phyloP scores from a whole-genome alignment of 306 rosid species.

The Luffa acutangula region DNA sequence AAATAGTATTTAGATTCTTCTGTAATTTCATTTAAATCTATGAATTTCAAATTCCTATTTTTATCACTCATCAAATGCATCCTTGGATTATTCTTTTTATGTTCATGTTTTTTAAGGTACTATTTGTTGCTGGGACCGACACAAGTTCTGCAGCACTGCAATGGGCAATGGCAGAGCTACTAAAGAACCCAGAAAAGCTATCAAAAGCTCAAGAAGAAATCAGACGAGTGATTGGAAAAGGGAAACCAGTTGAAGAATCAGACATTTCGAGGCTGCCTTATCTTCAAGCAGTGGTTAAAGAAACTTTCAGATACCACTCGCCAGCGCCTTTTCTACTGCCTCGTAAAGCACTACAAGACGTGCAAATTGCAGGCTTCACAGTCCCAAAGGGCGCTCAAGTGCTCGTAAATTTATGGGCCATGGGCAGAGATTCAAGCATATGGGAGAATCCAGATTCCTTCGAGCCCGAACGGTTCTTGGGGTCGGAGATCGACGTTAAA shows the following conservation, averaged over 20 bases:
- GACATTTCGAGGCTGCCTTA: conserved; percentile 31
- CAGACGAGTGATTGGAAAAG: conserved; percentile 31
- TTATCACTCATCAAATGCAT: no score
- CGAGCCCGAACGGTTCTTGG: conserved; percentile 45
- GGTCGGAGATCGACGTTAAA: conserved; percentile 26
- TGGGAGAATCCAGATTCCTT: conserved; percentile 36
- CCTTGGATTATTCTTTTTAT: no score
- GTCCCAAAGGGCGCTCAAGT: conserved; percentile 41
- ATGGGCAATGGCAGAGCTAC: conserved; percentile 52
- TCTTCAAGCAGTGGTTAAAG: conserved; percentile 44
- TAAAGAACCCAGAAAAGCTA: conserved; percentile 29
- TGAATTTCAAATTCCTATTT: no score
- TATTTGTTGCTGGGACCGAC: conserved; percentile 48
- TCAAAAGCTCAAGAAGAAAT: conserved; percentile 32
- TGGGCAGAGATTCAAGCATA: conserved; percentile 21
- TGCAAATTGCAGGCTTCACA: conserved; percentile 27
- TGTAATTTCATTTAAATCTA: no score
- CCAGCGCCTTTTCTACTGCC: conserved; percentile 37
- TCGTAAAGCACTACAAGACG: conserved; percentile 29
- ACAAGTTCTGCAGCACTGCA: conserved; percentile 33
- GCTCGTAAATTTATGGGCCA: conserved; percentile 36
- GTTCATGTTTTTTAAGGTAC: conserved; percentile 16
- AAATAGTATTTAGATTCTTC: no score
- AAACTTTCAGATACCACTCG: conserved; percentile 35
- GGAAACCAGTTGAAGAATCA: conserved; percentile 36